Percentiles rank a stretch among this genome's conserved stretches.
Conservation (phyloP, 169 alveolate genomes). For the Plasmodium vivax region DNA sequence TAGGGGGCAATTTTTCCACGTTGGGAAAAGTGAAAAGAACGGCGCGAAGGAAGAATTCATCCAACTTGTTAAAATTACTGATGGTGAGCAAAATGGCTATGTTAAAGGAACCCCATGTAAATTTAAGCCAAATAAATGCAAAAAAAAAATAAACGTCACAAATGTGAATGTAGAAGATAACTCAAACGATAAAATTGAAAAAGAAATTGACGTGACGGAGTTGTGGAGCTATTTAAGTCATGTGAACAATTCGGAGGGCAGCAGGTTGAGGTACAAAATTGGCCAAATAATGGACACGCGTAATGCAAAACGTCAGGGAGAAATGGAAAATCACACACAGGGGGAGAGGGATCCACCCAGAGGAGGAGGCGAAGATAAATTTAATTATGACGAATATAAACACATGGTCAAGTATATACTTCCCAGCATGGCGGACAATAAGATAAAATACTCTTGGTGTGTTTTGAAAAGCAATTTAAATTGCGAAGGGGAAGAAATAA, state of each 20-base stretch:
- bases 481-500: conserved; percentile 14
- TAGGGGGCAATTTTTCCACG: not conserved
- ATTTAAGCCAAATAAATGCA: conserved; percentile 46
- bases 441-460: conserved; percentile 49
- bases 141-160: conserved; percentile 7
- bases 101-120: conserved; percentile 40
- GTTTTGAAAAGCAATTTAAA: conserved; percentile 37
- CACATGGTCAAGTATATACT: conserved; percentile 41
- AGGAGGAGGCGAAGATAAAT: not conserved
- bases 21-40: conserved; percentile 12
- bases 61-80: conserved; percentile 7
- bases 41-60: conserved; percentile 3
- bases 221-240: conserved; percentile 48
- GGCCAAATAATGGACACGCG: conserved; percentile 24
- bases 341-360: not conserved
- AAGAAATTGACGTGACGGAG: conserved; percentile 23
- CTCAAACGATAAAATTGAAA: conserved; percentile 1
- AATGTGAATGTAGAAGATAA: not conserved
- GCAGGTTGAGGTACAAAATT: conserved; percentile 30
- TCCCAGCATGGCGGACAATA: conserved; percentile 34
- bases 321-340: not conserved
- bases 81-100: not conserved
- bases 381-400: conserved; percentile 69
- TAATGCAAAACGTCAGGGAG: not conserved
- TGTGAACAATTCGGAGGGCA: conserved; percentile 47